phyloP scores from a whole-genome alignment of 306 rosid species.

The Nissolia schottii region DNA sequence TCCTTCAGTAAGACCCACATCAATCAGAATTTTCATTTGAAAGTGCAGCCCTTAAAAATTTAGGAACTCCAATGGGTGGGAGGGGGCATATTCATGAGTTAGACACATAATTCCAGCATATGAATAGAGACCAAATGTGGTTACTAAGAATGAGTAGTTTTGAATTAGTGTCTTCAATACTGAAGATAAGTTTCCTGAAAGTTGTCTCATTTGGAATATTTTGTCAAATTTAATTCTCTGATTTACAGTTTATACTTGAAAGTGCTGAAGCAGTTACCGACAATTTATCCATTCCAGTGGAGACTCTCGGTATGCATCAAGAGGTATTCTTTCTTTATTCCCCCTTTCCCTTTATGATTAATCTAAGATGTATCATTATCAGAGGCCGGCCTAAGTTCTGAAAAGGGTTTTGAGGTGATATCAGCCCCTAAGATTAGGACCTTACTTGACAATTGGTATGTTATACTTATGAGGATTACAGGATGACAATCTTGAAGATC shows the following conservation, averaged over 20 bases:
- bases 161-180: not conserved
- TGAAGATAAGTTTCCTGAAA: not conserved
- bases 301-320: constrained; percentile 42
- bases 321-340: constrained; percentile 41
- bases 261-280: constrained; percentile 39
- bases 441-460: constrained; percentile 3
- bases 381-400: not conserved
- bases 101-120: not conserved
- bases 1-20: not conserved
- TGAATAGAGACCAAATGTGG: not conserved
- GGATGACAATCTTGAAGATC: constrained; percentile 53
- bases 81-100: not conserved
- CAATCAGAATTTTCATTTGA: not conserved
- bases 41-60: not conserved
- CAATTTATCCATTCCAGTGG: constrained; percentile 41
- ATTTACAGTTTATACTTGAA: constrained; percentile 43
- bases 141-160: not conserved
- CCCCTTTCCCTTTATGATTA: not conserved
- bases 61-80: not conserved
- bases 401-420: constrained; percentile 1
- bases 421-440: not conserved
- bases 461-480: constrained; percentile 25
- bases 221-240: constrained; percentile 2
- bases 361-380: not conserved
- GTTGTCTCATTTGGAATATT: not conserved